Evolutionary conservation across 441 rosid genomes (phyloP), one percentile per base, ranked within the genome.

Genomic region (Jatropha multifida): DNA sequence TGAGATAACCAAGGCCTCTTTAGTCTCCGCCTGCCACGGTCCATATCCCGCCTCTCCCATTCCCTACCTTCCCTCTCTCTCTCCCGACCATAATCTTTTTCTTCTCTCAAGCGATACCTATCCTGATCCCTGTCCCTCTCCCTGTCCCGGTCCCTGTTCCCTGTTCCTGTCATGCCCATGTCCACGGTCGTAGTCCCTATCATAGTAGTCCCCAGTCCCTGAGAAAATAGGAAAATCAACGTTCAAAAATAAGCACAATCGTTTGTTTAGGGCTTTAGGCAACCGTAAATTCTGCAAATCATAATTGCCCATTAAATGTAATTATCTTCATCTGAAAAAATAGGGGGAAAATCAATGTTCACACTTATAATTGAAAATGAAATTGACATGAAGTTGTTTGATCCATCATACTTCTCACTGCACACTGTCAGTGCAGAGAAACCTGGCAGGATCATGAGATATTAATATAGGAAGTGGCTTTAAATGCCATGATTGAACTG

Each of bases 351-450:
- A 54, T 54, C 1, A 27, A 52, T 11, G 14, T 12, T 15, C 4
- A 23, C 60, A 44, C 15, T 66, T 46, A 59, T 23, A 23, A 23
- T 23, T 23, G 41, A 27, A 12, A 61, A 61, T 27, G 41, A 32
- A 61, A 61, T 11, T n/a, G 40, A 7, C 48, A 61, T 37, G 55
- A 72, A 71, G 71, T 62, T 95, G 97, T 95, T 37, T 66, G 91
- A 95, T 92, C 97, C 94, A 87, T 93, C 92, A 95, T 88, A 95
- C 98, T 95, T 95, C 94, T 95, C 96, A 51, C 94, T 89, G 98
- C 88, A 93, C 96, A 91, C 97, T 95, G 97, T 65, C 98, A 92
- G 91, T 93, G 77, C 98, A 92, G 97, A 89, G 89, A 93, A 88
- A 95, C 98, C 98, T 93, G 98, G 88, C 81, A 83, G 94, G 93